A percentile compares a stretch with the other conserved stretches of the same genome.
Evolutionary conservation across 345 rosid genomes (phyloP).

Genomic region (Schrenkiella parvula): DNA sequence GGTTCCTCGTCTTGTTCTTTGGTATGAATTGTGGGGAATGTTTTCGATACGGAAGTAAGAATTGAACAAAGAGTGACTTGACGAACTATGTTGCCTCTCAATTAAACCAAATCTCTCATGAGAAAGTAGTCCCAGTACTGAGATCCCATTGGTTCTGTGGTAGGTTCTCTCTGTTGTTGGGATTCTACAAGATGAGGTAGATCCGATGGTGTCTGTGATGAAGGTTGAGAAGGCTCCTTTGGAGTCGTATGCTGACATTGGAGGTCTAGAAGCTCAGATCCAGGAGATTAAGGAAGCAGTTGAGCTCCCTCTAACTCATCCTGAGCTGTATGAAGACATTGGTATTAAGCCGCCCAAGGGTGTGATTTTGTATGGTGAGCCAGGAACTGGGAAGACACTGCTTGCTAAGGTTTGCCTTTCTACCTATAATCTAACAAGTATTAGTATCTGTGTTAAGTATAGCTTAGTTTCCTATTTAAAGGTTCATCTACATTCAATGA

Average conservation of each 20-base stretch:
- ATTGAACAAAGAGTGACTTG: background rate
- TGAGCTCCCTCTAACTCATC: constrained; percentile 97
- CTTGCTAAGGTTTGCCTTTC: constrained; percentile 78
- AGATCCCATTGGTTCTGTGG: background rate
- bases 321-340: constrained; percentile 96
- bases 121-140: background rate
- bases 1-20: background rate
- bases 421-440: background rate
- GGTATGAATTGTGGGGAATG: background rate
- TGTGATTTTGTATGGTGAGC: constrained; percentile 97
- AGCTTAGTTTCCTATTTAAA: background rate
- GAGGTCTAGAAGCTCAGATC: constrained; percentile 98
- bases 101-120: background rate
- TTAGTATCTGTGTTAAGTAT: background rate
- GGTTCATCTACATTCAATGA: background rate
- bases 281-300: constrained; percentile 99
- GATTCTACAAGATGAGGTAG: constrained; percentile 95
- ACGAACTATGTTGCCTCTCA: background rate
- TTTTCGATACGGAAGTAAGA: background rate
- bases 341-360: constrained; percentile 99
- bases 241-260: constrained; percentile 97
- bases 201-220: constrained; percentile 99
- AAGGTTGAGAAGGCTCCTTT: constrained; percentile 98
- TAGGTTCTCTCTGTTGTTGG: constrained; percentile 97
- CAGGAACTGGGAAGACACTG: constrained; percentile 98